Conservation (phyloP, 129 eudicot genomes). For the Flaveria linearis region DNA sequence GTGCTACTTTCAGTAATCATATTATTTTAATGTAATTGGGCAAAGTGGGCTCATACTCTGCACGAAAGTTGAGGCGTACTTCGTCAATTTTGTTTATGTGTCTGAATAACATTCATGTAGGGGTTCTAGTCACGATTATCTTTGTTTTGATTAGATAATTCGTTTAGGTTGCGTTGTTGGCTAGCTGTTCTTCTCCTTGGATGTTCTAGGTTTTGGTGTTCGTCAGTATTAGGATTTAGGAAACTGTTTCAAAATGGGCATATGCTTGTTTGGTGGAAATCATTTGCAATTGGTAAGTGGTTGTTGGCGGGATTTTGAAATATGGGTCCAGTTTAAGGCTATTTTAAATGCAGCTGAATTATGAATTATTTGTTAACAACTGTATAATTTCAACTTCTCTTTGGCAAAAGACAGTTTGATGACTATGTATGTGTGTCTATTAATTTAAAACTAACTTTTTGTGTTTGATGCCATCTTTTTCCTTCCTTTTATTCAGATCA, state of each 20-base stretch:
- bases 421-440: background rate
- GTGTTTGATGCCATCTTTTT: background rate
- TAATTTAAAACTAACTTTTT: background rate
- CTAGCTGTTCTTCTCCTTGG: slow-evolving; percentile 10
- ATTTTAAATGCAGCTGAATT: too few relatives aligned
- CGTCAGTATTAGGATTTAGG: background rate
- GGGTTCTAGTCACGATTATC: background rate
- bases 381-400: background rate
- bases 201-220: slow-evolving; percentile 16
- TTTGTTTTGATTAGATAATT: slow-evolving; percentile 14
- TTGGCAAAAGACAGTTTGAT: background rate
- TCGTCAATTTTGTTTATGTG: background rate
- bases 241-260: too few relatives aligned
- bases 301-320: too few relatives aligned
- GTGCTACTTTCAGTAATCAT: background rate
- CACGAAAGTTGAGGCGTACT: background rate
- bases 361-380: too few relatives aligned
- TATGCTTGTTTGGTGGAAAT: too few relatives aligned
- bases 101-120: background rate
- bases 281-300: too few relatives aligned
- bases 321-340: too few relatives aligned
- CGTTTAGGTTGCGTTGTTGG: slow-evolving; percentile 13
- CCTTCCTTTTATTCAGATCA: background rate
- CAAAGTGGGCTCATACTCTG: background rate
- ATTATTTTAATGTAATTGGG: background rate